Evolutionary conservation across 2,329 filamentous ascomycete species (phyloP).

Genomic region (Penicillium vulpinum): DNA sequence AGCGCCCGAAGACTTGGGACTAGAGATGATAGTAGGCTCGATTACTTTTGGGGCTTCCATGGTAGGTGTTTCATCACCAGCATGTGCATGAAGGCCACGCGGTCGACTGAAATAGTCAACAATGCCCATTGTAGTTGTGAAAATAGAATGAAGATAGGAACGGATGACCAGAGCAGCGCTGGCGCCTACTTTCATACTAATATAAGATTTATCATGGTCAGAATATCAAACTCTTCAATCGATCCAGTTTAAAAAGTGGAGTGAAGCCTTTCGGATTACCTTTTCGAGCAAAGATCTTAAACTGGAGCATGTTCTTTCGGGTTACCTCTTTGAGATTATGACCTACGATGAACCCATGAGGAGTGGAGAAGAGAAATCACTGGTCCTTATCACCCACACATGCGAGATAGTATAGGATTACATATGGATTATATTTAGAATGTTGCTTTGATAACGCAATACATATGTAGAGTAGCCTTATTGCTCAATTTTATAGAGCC

Average conservation of each 20-base stretch:
- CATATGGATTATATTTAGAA: too few species aligned
- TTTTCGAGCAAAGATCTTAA: constrained; percentile 6
- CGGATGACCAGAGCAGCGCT: not conserved
- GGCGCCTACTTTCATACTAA: constrained; percentile 2
- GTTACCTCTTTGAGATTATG: constrained; percentile 3
- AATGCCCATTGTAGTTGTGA: constrained; percentile 16
- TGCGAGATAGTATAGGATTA: not conserved
- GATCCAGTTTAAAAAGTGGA: constrained; percentile 17
- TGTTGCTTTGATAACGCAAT: not conserved
- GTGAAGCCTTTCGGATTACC: constrained; percentile 9
- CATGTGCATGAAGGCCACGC: constrained; percentile 9
- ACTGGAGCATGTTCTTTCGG: constrained; percentile 9
- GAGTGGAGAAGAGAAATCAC: not conserved
- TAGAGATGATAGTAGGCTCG: constrained; percentile 20
- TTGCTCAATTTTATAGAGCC: not conserved
- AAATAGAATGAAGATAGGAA: constrained; percentile 2
- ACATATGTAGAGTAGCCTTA: not conserved
- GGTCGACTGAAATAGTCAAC: constrained; percentile 16
- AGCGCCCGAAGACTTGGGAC: constrained; percentile 10
- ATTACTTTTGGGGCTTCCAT: constrained; percentile 13
- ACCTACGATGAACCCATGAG: constrained; percentile 5
- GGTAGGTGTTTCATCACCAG: constrained; percentile 1
- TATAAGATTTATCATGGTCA: not conserved
- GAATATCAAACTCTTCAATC: constrained; percentile 16
- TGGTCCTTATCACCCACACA: not conserved